Evolutionary conservation across 2,329 filamentous ascomycete genomes (phyloP).

Genomic region (Decorospora gaudefroyi): DNA sequence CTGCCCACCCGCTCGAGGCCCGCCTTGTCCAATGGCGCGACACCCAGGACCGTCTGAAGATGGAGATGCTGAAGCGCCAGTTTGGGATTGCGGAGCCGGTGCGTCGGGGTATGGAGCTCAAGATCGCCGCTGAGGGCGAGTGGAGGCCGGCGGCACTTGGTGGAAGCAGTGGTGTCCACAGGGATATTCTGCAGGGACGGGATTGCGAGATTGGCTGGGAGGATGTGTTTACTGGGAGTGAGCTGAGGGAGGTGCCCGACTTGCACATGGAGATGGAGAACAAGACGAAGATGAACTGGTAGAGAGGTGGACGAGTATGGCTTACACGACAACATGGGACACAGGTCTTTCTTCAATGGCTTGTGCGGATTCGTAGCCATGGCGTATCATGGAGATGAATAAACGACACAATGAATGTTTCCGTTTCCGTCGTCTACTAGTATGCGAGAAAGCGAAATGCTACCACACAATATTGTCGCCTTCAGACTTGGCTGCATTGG

Average conservation of each 20-base stretch:
- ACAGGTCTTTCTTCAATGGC: too few species aligned
- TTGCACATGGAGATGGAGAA: constrained; percentile 95
- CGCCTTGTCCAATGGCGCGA: constrained; percentile 88
- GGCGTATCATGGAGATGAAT: too few species aligned
- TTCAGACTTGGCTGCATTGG: too few species aligned
- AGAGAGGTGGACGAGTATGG: too few species aligned
- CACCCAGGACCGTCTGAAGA: constrained; percentile 85
- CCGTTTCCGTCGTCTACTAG: too few species aligned
- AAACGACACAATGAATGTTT: too few species aligned
- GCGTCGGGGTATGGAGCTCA: constrained; percentile 90
- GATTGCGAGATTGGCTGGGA: constrained; percentile 86
- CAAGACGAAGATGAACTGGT: constrained; percentile 78
- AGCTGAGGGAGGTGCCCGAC: constrained; percentile 69
- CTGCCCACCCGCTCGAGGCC: constrained; percentile 85
- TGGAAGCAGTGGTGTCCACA: constrained; percentile 72
- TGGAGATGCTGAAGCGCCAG: constrained; percentile 82
- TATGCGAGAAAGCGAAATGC: too few species aligned
- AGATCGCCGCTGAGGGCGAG: constrained; percentile 78
- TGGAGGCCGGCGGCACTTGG: constrained; percentile 76
- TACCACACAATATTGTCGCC: too few species aligned
- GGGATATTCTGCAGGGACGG: constrained; percentile 81
- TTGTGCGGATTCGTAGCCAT: too few species aligned
- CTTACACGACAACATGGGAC: too few species aligned
- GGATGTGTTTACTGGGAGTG: constrained; percentile 82
- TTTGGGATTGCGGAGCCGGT: constrained; percentile 94